These are phyloP conservation scores for Thozetella sp. DNA, from an alignment of 495 filamentous ascomycete species.

Conservation along the genomic window DNA sequence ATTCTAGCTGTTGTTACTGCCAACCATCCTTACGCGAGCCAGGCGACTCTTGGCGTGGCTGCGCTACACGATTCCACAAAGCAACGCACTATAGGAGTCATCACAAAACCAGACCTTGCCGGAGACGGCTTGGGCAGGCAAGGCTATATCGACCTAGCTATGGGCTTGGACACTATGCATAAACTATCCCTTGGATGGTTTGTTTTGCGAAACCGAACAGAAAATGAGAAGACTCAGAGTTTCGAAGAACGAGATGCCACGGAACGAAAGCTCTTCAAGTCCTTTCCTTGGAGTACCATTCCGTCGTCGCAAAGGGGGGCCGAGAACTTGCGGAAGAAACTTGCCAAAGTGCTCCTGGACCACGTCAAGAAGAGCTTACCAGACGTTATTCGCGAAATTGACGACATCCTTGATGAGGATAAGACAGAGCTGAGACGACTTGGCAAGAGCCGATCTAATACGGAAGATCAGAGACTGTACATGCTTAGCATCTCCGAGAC, in stretches of 20 bases:
- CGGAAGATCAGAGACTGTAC: slow-evolving; percentile 23
- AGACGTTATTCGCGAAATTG: slow-evolving; percentile 24
- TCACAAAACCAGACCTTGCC: slow-evolving; percentile 31
- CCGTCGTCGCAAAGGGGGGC: slow-evolving; percentile 23
- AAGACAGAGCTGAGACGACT: slow-evolving; percentile 18
- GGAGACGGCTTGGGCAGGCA: slow-evolving; percentile 6
- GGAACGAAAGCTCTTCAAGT: slow-evolving; percentile 42
- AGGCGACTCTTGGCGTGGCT: slow-evolving; percentile 45
- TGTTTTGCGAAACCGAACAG: slow-evolving; percentile 61
- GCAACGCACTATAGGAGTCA: slow-evolving; percentile 58
- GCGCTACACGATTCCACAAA: slow-evolving; percentile 42
- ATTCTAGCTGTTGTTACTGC: slow-evolving; percentile 61
- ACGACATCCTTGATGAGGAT: slow-evolving; percentile 10
- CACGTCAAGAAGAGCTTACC: slow-evolving; percentile 28
- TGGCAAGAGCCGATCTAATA: slow-evolving; percentile 21
- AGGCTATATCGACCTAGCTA: slow-evolving; percentile 12
- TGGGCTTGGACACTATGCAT: slow-evolving; percentile 13
- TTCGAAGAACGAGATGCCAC: slow-evolving; percentile 30
- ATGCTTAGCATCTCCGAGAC: slow-evolving; percentile 23
- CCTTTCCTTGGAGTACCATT: slow-evolving; percentile 35
- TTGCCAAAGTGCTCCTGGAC: slow-evolving; percentile 26
- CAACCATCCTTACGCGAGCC: slow-evolving; percentile 48
- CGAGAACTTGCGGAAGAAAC: slow-evolving; percentile 25
- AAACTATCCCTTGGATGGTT: slow-evolving; percentile 55
- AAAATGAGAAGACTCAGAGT: slow-evolving; percentile 30